Percentiles rank a stretch among this genome's conserved stretches.
Evolutionary conservation across 768 basidiomycete genomes (phyloP).

Genomic region (Hypholoma sublateritium): DNA sequence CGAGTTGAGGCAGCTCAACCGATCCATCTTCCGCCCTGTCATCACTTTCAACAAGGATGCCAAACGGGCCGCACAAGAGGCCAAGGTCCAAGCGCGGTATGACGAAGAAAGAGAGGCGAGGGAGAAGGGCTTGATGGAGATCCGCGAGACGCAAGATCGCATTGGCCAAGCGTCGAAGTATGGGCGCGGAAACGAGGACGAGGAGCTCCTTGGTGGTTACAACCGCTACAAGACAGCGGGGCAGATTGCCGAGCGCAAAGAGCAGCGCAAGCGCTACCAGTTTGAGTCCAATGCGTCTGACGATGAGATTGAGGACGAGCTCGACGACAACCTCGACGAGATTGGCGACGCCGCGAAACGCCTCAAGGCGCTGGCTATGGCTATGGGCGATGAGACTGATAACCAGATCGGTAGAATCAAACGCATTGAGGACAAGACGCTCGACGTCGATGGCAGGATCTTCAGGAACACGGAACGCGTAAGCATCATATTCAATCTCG

Average conservation of each 20-base stretch:
- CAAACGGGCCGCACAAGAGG: conserved; percentile 86
- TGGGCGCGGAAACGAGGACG: conserved; percentile 49
- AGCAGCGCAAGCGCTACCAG: conserved; percentile 81
- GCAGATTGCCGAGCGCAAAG: conserved; percentile 57
- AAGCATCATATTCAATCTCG: conserved; percentile 20
- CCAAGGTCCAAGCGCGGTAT: conserved; percentile 80
- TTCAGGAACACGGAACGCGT: conserved; percentile 84
- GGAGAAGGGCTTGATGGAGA: conserved; percentile 83
- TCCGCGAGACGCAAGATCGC: conserved; percentile 84
- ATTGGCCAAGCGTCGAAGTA: conserved; percentile 74
- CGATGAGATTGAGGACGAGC: conserved; percentile 92
- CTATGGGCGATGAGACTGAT: conserved; percentile 88
- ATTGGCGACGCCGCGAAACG: conserved; percentile 75
- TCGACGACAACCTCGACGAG: conserved; percentile 90
- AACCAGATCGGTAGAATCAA: conserved; percentile 81
- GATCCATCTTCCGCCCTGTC: conserved; percentile 91
- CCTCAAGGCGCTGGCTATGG: conserved; percentile 74
- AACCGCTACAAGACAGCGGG: conserved; percentile 46
- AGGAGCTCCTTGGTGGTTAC: conserved; percentile 38
- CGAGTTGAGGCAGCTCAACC: conserved; percentile 92
- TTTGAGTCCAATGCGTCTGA: conserved; percentile 91
- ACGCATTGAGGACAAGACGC: conserved; percentile 77
- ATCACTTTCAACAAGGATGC: conserved; percentile 91
- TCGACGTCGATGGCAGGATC: conserved; percentile 70
- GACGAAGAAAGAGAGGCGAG: conserved; percentile 83